Evolutionary conservation across 495 filamentous ascomycete genomes (phyloP), one percentile per base, ranked within the genome.

Genomic region (Hypoxylon cercidicola): DNA sequence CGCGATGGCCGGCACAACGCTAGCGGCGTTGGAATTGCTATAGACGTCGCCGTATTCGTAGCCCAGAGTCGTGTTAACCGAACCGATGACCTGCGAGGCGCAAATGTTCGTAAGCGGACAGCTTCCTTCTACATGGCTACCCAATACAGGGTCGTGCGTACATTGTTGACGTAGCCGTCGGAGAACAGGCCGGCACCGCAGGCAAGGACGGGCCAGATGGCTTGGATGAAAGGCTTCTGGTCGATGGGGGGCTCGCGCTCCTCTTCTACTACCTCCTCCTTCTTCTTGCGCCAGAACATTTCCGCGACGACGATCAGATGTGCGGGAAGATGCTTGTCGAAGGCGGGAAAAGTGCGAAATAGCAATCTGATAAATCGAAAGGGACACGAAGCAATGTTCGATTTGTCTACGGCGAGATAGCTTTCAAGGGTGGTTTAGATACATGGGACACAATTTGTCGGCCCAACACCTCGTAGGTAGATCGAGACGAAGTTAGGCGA

Each of bases 111-210:
- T 49, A 23, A 62, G 45, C 20, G 13, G 18, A 55, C 15, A n/a
- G 11, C 5, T 37, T 11, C 11, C 34, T 37, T 2, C 13, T 23
- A 28, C 3, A 28, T 28, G 3, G 25, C 25, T 57, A 18, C 37
- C 18, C 19, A 15, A 41, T 7, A 10, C 18, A 4, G 8, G 35
- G 19, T 28, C 30, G 4, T 12, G 25, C 37, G 35, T 59, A 80
- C 90, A 55, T 88, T 89, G 79, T 96, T 94, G 71, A 96, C 83
- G 73, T 96, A 97, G 11, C 93, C 93, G 74, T 97, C 93, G 15
- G 90, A 92, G 74, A 96, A 96, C 3, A 97, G 80, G 63, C 93
- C 93, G 40, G 93, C 90, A 59, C 93, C 93, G 67, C 93, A 97
- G 46, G 93, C 92, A 49, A 95, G 86, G 0, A 83, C 83, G 19